Evolutionary conservation across 345 rosid species (phyloP).

Genomic region (Gossypium australe): DNA sequence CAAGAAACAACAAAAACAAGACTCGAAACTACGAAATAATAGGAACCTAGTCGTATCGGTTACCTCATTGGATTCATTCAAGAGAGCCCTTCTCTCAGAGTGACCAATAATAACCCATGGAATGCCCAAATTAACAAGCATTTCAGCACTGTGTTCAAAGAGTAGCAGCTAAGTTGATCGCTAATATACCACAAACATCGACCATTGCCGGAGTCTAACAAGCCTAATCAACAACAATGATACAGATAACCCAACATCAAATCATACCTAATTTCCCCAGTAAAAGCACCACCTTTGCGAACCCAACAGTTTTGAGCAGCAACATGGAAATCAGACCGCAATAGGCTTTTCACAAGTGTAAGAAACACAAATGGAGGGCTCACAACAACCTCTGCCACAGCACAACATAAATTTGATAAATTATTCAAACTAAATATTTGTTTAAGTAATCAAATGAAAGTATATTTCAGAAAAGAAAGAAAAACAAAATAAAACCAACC

Average conservation of each 20-base stretch:
- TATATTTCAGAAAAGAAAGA: not conserved
- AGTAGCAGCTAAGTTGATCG: not conserved
- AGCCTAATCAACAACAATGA: not conserved
- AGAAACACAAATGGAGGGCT: constrained; percentile 72
- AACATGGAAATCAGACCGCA: constrained; percentile 51
- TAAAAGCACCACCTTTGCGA: constrained; percentile 65
- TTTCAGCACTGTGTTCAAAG: constrained; percentile 51
- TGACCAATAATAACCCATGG: constrained; percentile 72
- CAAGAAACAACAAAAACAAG: not conserved
- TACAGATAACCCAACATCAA: not conserved
- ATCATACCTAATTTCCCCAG: constrained; percentile 58
- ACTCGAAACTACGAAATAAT: not conserved
- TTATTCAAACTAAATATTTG: not conserved
- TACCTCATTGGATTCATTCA: constrained; percentile 54
- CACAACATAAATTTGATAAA: constrained; percentile 6
- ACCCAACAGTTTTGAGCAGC: constrained; percentile 73
- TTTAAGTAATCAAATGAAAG: not conserved
- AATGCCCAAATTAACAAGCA: constrained; percentile 53
- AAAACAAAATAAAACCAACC: constrained; percentile 24
- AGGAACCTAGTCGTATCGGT: not conserved
- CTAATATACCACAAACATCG: not conserved
- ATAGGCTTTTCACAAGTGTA: constrained; percentile 32
- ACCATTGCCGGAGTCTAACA: not conserved
- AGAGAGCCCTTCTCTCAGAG: constrained; percentile 57
- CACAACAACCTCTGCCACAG: constrained; percentile 56